A percentile compares a stretch with the other conserved stretches of the same genome.
These are phyloP conservation scores for Pleurotus djamor DNA, from an alignment of 768 basidiomycete genomes.

Conservation along the genomic window DNA sequence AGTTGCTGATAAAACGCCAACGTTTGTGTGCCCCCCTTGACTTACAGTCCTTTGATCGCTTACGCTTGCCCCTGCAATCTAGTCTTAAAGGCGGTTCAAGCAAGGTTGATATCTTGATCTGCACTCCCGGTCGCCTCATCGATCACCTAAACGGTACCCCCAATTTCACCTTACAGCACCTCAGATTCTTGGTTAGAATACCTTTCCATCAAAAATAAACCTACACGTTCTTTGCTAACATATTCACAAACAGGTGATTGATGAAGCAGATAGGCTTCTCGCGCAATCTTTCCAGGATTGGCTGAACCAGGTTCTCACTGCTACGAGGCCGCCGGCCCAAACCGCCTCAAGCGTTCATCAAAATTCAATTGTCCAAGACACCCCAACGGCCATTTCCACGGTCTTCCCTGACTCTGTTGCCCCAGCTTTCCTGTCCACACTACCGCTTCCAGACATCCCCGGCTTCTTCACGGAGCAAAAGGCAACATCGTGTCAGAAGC, in stretches of 20 bases:
- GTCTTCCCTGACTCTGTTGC: conserved; percentile 53
- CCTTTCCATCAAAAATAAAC: not conserved
- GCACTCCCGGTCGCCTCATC: conserved; percentile 93
- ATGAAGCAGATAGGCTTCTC: conserved; percentile 96
- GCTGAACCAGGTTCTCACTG: conserved; percentile 81
- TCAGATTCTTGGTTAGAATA: conserved; percentile 81
- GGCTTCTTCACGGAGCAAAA: conserved; percentile 58
- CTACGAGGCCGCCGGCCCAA: conserved; percentile 42
- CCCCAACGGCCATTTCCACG: not conserved
- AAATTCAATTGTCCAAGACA: not conserved
- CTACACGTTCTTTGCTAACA: not conserved
- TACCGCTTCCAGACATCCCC: conserved; percentile 34
- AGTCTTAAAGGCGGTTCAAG: conserved; percentile 86
- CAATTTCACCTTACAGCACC: conserved; percentile 90
- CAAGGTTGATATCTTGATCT: conserved; percentile 91
- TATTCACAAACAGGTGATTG: conserved; percentile 67
- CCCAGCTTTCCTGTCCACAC: conserved; percentile 51
- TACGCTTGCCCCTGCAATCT: conserved; percentile 2
- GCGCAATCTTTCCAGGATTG: conserved; percentile 97
- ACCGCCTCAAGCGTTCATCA: not conserved
- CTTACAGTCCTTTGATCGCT: too few species aligned
- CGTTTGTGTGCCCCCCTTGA: too few species aligned
- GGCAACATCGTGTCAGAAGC: conserved; percentile 81
- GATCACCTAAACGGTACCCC: conserved; percentile 89
- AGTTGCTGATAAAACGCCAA: conserved; percentile 52